Evolutionary conservation across 768 basidiomycete genomes (phyloP).

Genomic region (Ramaria rubella): DNA sequence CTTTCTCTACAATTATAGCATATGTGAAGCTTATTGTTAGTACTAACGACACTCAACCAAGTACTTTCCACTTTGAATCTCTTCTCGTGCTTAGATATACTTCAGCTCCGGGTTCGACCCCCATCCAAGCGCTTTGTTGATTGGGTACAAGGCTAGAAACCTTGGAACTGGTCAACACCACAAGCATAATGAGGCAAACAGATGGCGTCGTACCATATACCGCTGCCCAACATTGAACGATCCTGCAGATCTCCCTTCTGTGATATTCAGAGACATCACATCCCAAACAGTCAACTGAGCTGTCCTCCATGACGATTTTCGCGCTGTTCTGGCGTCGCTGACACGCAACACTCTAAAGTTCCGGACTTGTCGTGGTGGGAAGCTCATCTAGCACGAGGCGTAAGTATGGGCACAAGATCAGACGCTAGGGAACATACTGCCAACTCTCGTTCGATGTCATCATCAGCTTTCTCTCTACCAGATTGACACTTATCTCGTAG

Average conservation of each 20-base stretch:
- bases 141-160: conserved; percentile 68
- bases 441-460: conserved; percentile 68
- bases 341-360: conserved; percentile 69
- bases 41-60: background rate
- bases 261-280: conserved; percentile 42
- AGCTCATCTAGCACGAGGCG: conserved; percentile 39
- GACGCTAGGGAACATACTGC: conserved; percentile 41
- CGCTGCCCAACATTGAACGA: conserved; percentile 56
- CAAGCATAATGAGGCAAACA: conserved; percentile 4
- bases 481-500: conserved; percentile 41
- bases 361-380: conserved; percentile 69
- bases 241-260: conserved; percentile 42
- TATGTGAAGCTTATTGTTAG: background rate
- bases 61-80: conserved; percentile 49
- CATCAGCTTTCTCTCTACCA: conserved; percentile 43
- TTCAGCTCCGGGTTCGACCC: conserved; percentile 47
- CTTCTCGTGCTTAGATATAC: conserved; percentile 64
- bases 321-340: conserved; percentile 51
- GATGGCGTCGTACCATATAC: conserved; percentile 48
- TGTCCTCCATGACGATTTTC: conserved; percentile 45
- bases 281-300: conserved; percentile 88
- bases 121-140: conserved; percentile 68
- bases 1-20: no score
- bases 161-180: conserved; percentile 22
- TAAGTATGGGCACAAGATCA: background rate